Conservation (phyloP, 495 filamentous ascomycete genomes). For the Xylaria nigripes region DNA sequence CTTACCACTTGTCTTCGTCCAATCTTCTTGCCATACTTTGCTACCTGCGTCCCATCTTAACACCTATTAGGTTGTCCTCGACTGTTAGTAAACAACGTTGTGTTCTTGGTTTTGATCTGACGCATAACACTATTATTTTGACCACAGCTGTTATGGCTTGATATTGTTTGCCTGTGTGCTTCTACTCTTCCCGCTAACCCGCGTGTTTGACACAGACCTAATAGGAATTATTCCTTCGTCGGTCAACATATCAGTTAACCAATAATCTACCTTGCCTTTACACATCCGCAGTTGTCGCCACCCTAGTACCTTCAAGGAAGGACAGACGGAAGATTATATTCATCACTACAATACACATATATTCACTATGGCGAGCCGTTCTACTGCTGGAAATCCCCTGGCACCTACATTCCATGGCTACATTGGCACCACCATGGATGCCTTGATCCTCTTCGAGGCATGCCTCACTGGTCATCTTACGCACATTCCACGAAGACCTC, state of each 20-base stretch:
- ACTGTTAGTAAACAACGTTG: too few species aligned
- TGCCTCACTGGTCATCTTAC: constrained; percentile 59
- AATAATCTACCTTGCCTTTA: neutral
- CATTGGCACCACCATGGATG: constrained; percentile 64
- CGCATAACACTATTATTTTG: too few species aligned
- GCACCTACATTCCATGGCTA: constrained; percentile 54
- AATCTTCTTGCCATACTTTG: too few species aligned
- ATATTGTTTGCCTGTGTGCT: neutral
- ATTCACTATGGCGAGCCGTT: constrained; percentile 7
- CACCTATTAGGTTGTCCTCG: too few species aligned
- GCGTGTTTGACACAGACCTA: neutral
- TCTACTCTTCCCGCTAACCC: neutral
- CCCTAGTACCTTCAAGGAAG: neutral
- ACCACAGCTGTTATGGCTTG: neutral
- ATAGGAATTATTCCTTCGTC: neutral
- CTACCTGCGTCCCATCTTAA: too few species aligned
- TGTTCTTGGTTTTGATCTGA: too few species aligned
- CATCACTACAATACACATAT: neutral
- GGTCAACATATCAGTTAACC: neutral
- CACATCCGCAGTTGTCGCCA: neutral
- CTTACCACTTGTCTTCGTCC: too few species aligned
- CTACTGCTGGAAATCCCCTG: constrained; percentile 18
- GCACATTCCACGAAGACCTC: constrained; percentile 73
- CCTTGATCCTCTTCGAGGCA: constrained; percentile 65
- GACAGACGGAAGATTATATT: neutral